Base-by-base conservation (phyloP, 345 rosid genomes). In the Kandelia obovata region DNA sequence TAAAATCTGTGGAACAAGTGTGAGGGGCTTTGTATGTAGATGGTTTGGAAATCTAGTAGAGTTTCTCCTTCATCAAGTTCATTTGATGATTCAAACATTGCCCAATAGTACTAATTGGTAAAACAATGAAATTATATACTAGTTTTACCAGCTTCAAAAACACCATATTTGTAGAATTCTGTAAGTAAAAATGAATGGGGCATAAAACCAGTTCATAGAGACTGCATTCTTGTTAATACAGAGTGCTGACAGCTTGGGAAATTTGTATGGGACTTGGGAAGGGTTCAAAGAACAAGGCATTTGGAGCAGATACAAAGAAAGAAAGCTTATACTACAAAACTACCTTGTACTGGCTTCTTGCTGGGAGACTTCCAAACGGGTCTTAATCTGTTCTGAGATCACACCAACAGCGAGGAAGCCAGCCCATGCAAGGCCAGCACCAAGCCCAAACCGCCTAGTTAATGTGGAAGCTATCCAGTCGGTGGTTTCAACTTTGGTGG, bases 371-470 rank as follows among this genome's bases (percentile, higher is more conserved):
- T 56, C 59, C 23, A 25, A 56, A 21, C 59, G 59, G 59, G 59
- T 94, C 78, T 89, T 94, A 37, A 91, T 70, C 85, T 91, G 97
- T 70, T 94, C 98, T 34, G 97, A 94, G 67, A 94, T 53, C 0
- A 91, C 96, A 30, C 98, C 98, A 68, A 87, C 70, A 46, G 96
- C 89, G 51, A 91, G 83, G 74, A 91, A 88, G 17, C 79, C 91
- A 2, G 85, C 92, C 98, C 98, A 94, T 5, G 87, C 95, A 61
- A 94, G 92, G 64, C 96, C 97, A 0, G 97, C 97, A 37, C 97
- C 95, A 49, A 94, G 81, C 26, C 98, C 97, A 66, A 87, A 94
- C 66, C 97, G 83, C 67, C 97, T 80, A 30, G 98, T 93, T 64
- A 93, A 68, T 9, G 86, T 82, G 62, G 96, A 91, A 68, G 98